Base-by-base conservation (phyloP, 2,329 filamentous ascomycete genomes). In the Ustulina deusta region DNA sequence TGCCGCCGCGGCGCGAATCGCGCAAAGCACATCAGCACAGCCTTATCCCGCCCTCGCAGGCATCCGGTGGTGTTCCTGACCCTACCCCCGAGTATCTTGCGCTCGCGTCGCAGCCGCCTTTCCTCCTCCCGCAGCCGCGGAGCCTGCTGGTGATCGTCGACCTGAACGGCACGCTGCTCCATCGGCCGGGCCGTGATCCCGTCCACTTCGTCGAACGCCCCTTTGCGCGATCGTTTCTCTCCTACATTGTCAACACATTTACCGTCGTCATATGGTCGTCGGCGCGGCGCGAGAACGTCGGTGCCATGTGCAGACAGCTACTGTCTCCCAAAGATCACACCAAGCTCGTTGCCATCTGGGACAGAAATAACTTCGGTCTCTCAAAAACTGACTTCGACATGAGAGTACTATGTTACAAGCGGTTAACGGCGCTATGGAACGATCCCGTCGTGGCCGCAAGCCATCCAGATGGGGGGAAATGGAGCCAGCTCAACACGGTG, bases 221-320 rank as follows among this genome's bases (percentile, higher is more conserved):
- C 0, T 85, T 90, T 70, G 86, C 96, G 0, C 74, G 82, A 2
- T 72, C 81, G 0, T 97, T 99, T 78, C 81, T 98, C 3, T 76
- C 85, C 32, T 93, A 94, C 78, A 87, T 94, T 72, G 85, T 97
- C 72, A 80, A 86, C 13, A 89, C 90, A 66, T 95, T 97, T 82
- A 83, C 84, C 60, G 91, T 97, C 34, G 93, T 94, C 81, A 88
- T 98, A 65, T 99, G 95, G 94, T 97, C 95, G 1, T 97, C 93
- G 6, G 94, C 95, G 0, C 87, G 85, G 22, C 90, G 90, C 0
- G 79, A 86, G 0, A 97, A 96, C 71, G 93, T 97, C 15, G 72
- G 79, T 9, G 81, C 81, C 40, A 92, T 97, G 84, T 88, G 93
- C 69, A 80, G 82, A 2, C 81, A 87, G 56, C 85, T 97, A 0